Evolutionary conservation across 176 grass and related monocot genomes (phyloP).

Genomic region (Luzula sylvatica): DNA sequence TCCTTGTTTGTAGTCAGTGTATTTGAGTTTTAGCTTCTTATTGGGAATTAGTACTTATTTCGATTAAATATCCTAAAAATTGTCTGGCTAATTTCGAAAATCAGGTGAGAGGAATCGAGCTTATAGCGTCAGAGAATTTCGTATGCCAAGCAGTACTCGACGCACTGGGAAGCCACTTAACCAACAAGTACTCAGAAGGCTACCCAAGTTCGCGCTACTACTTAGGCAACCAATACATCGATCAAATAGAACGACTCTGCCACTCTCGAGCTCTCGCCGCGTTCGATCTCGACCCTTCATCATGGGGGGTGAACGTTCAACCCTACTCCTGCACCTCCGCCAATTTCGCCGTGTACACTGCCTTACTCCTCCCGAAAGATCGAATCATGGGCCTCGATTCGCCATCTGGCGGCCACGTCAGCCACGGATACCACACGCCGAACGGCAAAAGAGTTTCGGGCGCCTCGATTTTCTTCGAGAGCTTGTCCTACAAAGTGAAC

Average conservation of each 20-base stretch:
- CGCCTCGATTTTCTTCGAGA: constrained; percentile 95
- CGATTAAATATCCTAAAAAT: too few relatives aligned
- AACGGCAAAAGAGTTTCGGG: constrained; percentile 90
- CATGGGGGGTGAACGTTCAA: constrained; percentile 92
- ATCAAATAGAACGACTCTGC: constrained; percentile 83
- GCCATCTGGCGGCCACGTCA: constrained; percentile 91
- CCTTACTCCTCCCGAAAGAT: constrained; percentile 69
- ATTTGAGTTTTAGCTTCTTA: neutral
- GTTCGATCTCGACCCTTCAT: constrained; percentile 52
- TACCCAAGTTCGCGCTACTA: constrained; percentile 71
- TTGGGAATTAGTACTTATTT: too few relatives aligned
- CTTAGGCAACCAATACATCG: constrained; percentile 81
- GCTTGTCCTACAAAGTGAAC: constrained; percentile 93
- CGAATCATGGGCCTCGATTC: constrained; percentile 95
- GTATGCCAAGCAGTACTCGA: constrained; percentile 92
- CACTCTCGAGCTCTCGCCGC: constrained; percentile 50
- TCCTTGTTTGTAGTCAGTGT: neutral
- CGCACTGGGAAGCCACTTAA: constrained; percentile 90
- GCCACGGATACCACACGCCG: constrained; percentile 82
- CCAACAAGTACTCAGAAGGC: constrained; percentile 98
- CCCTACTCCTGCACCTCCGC: constrained; percentile 94
- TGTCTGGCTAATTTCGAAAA: neutral
- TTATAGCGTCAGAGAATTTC: constrained; percentile 94
- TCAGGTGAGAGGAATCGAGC: constrained; percentile 65
- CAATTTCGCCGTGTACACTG: constrained; percentile 86